Conservation (phyloP, 106 monocot genomes). For the Dendrobium huoshanense region DNA sequence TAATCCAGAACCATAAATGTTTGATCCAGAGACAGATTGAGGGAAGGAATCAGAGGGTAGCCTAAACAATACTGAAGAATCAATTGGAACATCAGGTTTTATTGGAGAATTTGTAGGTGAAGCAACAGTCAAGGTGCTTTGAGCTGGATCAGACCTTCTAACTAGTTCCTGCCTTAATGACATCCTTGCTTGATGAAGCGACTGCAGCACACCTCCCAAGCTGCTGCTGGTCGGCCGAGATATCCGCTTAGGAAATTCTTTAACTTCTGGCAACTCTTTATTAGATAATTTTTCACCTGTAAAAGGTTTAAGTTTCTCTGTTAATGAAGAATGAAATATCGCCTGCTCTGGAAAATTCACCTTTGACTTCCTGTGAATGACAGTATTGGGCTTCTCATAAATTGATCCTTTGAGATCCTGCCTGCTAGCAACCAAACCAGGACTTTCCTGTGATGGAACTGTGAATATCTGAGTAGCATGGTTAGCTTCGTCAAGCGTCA, state of each 20-base stretch:
- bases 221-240: slow-evolving; percentile 14
- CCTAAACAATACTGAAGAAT: slow-evolving; percentile 45
- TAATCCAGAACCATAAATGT: slow-evolving; percentile 15
- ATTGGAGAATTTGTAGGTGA: slow-evolving; percentile 12
- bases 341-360: not conserved
- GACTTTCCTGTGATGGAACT: not conserved
- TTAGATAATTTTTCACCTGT: not conserved
- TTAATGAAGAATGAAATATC: not conserved
- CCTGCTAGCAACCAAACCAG: not conserved
- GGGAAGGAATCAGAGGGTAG: slow-evolving; percentile 49
- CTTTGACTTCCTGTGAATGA: not conserved
- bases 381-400: not conserved
- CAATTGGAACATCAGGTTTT: slow-evolving; percentile 13
- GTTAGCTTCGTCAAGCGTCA: not conserved
- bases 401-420: not conserved
- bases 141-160: slow-evolving; percentile 6
- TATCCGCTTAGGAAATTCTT: slow-evolving; percentile 4
- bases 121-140: slow-evolving; percentile 13
- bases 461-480: not conserved
- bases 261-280: slow-evolving; percentile 8
- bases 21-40: not conserved
- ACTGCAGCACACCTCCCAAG: slow-evolving; percentile 40
- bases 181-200: slow-evolving; percentile 57
- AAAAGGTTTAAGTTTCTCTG: not conserved
- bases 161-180: slow-evolving; percentile 36